Evolutionary conservation across 306 rosid species (phyloP).

Genomic region (Phaseolus lunatus): DNA sequence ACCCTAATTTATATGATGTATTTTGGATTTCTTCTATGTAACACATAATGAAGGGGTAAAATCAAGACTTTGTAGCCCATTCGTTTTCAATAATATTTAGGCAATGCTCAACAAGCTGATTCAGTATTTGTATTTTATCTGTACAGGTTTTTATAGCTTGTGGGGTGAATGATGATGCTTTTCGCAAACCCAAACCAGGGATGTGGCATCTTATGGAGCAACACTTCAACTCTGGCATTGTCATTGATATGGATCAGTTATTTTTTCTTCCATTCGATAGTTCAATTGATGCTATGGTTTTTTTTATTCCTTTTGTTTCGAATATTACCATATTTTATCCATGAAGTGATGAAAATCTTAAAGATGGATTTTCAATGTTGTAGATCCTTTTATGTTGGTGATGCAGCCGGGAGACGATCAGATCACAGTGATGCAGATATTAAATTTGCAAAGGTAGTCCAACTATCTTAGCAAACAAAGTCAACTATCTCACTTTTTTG

Average conservation of each 20-base stretch:
- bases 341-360: constrained; percentile 31
- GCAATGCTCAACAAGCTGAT: constrained; percentile 4
- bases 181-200: constrained; percentile 88
- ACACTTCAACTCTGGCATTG: constrained; percentile 83
- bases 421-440: constrained; percentile 96
- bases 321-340: constrained; percentile 11
- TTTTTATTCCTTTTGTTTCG: constrained; percentile 18
- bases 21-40: background rate
- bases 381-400: constrained; percentile 95
- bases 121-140: constrained; percentile 32
- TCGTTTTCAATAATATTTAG: background rate
- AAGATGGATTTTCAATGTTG: constrained; percentile 39
- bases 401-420: constrained; percentile 86
- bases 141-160: constrained; percentile 91
- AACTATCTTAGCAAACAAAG: constrained; percentile 16
- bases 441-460: constrained; percentile 82
- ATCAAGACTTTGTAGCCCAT: background rate
- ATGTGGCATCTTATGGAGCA: constrained; percentile 89
- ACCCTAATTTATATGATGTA: background rate
- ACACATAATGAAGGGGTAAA: background rate
- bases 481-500: background rate
- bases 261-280: constrained; percentile 42
- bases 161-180: constrained; percentile 73
- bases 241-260: constrained; percentile 85
- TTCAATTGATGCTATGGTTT: constrained; percentile 29